Evolutionary conservation across 1,284 basidiomycete genomes (phyloP), one percentile per base, ranked within the genome.

Genomic region (Gymnopus androsaceus): DNA sequence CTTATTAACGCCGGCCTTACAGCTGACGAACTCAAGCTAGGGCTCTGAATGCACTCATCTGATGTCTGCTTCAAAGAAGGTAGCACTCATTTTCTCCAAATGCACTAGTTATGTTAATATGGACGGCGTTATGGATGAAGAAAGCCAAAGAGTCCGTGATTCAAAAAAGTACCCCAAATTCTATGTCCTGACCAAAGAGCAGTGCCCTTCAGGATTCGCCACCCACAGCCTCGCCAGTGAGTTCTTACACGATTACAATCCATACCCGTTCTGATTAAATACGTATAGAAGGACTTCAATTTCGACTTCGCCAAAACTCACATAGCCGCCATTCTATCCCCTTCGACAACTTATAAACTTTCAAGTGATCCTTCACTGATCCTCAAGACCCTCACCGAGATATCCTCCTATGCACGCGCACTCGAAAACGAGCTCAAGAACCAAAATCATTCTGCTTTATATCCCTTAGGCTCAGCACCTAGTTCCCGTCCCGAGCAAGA

Each of bases 11-110:
- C n/a, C n/a, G n/a, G 36, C 17, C 4, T 15, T 37, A 6, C 17
- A 12, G 36, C 14, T 37, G 36, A 15, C 6, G 1, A 15, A 15
- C 38, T 11, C 23, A 21, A 21, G 14, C 38, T 7, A 40, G 38
- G 38, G 4, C 19, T 40, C 38, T 21, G 45, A 57, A 36, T 57
- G 56, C 21, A 57, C 56, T 15, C 46, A 21, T 7, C 23, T 21
- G 7, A 21, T 40, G 38, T 40, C 19, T 21, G 15, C 19, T 40
- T 19, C 8, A 21, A 40, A 40, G 1, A 40, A 21, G 19, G 38
- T 40, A 21, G n/a, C n/a, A n/a, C n/a, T n/a, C n/a, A n/a, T n/a
- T 40, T 12, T 37, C 9, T 37, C 9, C 23, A 21, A 40, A 21
- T 40, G 38, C 19, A 40, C 23, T 21, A n/a, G n/a, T 3, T 21